Conservation (phyloP, 495 filamentous ascomycete genomes). For the Hypoxylon lienhwacheense region DNA sequence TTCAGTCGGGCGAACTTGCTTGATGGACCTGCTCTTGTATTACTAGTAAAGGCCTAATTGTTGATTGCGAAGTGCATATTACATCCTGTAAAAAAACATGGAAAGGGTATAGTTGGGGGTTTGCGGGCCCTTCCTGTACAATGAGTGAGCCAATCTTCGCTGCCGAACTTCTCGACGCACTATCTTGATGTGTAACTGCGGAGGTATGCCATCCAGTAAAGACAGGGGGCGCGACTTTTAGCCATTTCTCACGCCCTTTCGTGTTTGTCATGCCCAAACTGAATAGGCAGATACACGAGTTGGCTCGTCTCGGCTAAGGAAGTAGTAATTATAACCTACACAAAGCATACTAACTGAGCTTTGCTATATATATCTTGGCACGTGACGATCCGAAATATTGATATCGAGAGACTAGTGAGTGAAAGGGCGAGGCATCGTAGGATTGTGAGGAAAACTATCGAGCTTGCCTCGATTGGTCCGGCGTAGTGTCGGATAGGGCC, state of each 20-base stretch:
- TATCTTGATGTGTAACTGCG: conserved; percentile 37
- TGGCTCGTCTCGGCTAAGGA: conserved; percentile 18
- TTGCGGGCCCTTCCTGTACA: conserved; percentile 34
- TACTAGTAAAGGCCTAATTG: conserved; percentile 30
- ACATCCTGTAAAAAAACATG: conserved; percentile 34
- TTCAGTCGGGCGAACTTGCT: conserved; percentile 35
- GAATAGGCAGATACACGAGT: conserved; percentile 21
- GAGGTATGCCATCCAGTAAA: conserved; percentile 34
- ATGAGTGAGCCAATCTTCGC: conserved; percentile 35
- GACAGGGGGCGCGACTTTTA: conserved; percentile 30
- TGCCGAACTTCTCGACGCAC: conserved; percentile 34
- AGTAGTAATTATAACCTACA: conserved; percentile 23
- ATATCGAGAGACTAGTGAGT: conserved; percentile 10
- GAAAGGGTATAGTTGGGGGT: conserved; percentile 33
- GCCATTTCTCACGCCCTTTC: conserved; percentile 21
- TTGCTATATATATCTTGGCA: conserved; percentile 27
- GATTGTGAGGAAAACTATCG: conserved; percentile 28
- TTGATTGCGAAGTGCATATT: conserved; percentile 36
- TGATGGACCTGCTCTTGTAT: conserved; percentile 33
- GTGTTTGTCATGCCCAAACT: conserved; percentile 15
- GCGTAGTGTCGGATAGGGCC: conserved; percentile 39
- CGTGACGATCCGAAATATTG: conserved; percentile 23
- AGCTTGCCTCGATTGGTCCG: conserved; percentile 36
- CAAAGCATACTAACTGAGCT: conserved; percentile 13
- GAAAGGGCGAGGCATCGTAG: conserved; percentile 25